Base-by-base conservation (phyloP, 306 rosid genomes). In the Adenanthera pavonina region DNA sequence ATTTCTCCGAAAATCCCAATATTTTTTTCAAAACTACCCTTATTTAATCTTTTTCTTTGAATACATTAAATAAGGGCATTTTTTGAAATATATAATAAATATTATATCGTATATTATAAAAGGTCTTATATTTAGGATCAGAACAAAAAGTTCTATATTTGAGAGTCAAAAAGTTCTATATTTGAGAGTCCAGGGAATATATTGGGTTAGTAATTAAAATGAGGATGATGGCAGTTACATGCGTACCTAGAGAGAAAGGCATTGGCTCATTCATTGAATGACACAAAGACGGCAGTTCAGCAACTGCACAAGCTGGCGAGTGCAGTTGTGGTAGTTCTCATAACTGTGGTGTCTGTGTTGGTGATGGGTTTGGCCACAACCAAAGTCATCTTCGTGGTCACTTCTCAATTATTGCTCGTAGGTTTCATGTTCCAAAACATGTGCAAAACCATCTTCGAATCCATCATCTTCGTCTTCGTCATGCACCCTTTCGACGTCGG, bases 311-410 rank as follows among this genome's bases (percentile, higher is more conserved):
- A 68, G 34, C 15, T 78, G 19, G 82, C 76, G 33, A 78, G 82
- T 54, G 74, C 69, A 8, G 5, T 67, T 19, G 82, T 78, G 5
- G 12, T 54, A 3, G 82, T 78, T 3, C 41, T 68, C 19, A 78
- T 78, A 19, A n/a, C 60, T 3, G 82, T 67, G 69, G 35, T 53
- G 16, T 67, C 74, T 17, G 68, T 78, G 1, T 11, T 78, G 44
- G 82, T 78, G 76, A 78, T 78, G 82, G 82, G 72, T 30, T 52
- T 78, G 69, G 82, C 82, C 43, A 78, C 75, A 9, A 67, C 54
- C 4, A 78, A 78, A 59, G 67, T 78, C 10, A 38, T 78, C 57
- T 68, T 78, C 3, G 61, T 78, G 1, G 82, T 78, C 16, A 68
- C 61, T 5, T 49, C 82, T 44, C 82, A 78, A 16, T 44, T 78